Conservation (phyloP, 345 rosid genomes). For the Eucalyptus camaldulensis region DNA sequence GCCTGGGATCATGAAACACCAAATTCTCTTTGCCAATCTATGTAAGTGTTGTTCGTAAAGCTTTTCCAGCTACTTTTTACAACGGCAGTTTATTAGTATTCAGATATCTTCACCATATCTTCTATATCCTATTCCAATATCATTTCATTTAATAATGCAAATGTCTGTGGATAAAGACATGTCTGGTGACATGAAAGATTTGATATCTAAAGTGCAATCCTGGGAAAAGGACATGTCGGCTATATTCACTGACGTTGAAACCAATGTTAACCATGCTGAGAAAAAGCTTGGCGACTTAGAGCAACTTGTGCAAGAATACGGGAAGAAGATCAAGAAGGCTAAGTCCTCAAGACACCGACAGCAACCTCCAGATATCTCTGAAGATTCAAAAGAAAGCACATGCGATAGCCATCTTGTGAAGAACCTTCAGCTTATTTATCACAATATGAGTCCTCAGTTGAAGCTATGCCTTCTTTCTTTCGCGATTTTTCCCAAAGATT, state of each 20-base stretch:
- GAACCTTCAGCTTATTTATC: background rate
- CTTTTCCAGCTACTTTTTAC: background rate
- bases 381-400: background rate
- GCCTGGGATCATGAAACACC: background rate
- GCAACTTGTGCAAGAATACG: fast-evolving
- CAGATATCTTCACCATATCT: background rate
- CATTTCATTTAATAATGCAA: background rate
- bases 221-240: background rate
- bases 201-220: background rate
- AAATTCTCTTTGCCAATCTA: background rate
- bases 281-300: fast-evolving
- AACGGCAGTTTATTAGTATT: background rate
- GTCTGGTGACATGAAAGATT: background rate
- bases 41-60: background rate
- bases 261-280: fast-evolving
- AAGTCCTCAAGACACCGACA: fast-evolving
- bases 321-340: fast-evolving
- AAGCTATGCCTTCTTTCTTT: background rate
- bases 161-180: background rate
- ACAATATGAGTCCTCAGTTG: background rate
- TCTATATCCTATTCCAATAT: background rate
- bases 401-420: fast-evolving
- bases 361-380: fast-evolving
- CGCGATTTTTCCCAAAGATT: background rate
- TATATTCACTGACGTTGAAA: background rate